Evolutionary conservation across 2,329 filamentous ascomycete species (phyloP).

Genomic region (Thielaviopsis musarum): DNA sequence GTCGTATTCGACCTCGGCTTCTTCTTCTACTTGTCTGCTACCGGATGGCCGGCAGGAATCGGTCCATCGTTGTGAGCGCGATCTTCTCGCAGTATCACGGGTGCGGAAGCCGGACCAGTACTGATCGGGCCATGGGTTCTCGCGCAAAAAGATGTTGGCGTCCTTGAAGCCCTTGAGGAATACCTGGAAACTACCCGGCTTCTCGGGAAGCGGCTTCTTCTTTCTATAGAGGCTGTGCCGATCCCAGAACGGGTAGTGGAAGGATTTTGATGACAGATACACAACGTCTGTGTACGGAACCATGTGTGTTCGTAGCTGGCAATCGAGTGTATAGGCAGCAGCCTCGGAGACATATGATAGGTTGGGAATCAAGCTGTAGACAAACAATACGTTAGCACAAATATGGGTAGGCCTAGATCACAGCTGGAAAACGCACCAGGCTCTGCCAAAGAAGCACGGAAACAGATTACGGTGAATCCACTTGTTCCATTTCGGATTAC

Average conservation of each 20-base stretch:
- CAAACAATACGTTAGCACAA: slow-evolving; percentile 13
- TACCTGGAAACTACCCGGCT: slow-evolving; percentile 91
- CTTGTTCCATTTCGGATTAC: slow-evolving; percentile 98
- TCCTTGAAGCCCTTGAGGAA: slow-evolving; percentile 96
- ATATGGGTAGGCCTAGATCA: not conserved
- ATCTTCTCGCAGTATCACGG: slow-evolving; percentile 42
- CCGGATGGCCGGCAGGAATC: slow-evolving; percentile 59
- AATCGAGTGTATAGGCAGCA: slow-evolving; percentile 87
- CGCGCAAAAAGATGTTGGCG: slow-evolving; percentile 83
- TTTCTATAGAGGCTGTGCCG: slow-evolving; percentile 74
- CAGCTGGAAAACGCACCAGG: slow-evolving; percentile 40
- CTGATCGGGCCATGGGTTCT: slow-evolving; percentile 95
- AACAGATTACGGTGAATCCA: slow-evolving; percentile 98
- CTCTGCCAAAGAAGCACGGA: slow-evolving; percentile 89
- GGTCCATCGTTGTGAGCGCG: slow-evolving; percentile 53
- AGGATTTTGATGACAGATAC: slow-evolving; percentile 84
- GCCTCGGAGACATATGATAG: slow-evolving; percentile 96
- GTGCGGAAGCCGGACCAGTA: slow-evolving; percentile 53
- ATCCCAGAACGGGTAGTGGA: slow-evolving; percentile 97
- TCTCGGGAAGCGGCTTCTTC: slow-evolving; percentile 71
- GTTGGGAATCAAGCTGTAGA: slow-evolving; percentile 67
- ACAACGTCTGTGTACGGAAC: slow-evolving; percentile 96
- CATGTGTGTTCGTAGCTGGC: slow-evolving; percentile 72
- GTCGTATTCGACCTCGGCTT: slow-evolving; percentile 30
- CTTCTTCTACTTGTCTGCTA: slow-evolving; percentile 21